phyloP scores from a whole-genome alignment of 140 eudicot species.

The Cichorium intybus region DNA sequence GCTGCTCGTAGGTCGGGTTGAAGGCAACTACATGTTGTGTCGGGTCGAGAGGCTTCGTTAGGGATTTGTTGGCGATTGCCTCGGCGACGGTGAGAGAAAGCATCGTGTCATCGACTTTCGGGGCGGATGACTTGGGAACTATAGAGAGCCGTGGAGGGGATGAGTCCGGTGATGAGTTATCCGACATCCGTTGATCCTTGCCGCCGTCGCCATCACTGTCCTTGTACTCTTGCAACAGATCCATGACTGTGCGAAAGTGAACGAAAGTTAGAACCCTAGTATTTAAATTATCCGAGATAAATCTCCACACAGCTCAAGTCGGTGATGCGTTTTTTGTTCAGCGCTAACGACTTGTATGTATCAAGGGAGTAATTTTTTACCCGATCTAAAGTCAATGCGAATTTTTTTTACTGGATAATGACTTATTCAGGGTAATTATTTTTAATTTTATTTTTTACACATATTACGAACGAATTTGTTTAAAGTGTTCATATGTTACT shows the following conservation, averaged over 20 bases:
- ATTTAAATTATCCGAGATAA: slow-evolving; percentile 11
- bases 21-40: slow-evolving; percentile 74
- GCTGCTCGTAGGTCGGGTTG: slow-evolving; percentile 96
- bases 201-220: slow-evolving; percentile 36
- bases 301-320: background rate
- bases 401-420: too few species aligned
- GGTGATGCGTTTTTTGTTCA: background rate
- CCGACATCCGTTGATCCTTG: slow-evolving; percentile 26
- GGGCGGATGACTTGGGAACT: slow-evolving; percentile 84
- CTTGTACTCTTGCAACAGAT: slow-evolving; percentile 47
- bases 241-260: slow-evolving; percentile 32
- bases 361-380: too few species aligned
- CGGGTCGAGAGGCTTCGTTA: slow-evolving; percentile 77
- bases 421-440: too few species aligned
- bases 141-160: slow-evolving; percentile 69
- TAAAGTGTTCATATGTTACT: too few species aligned
- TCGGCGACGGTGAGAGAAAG: slow-evolving; percentile 64
- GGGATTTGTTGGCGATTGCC: slow-evolving; percentile 42
- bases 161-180: slow-evolving; percentile 55
- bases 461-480: too few species aligned
- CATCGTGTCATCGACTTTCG: slow-evolving; percentile 86
- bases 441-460: too few species aligned
- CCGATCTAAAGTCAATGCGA: too few species aligned
- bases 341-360: too few species aligned
- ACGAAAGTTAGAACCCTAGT: slow-evolving; percentile 33